phyloP scores from a whole-genome alignment of 331 rosid genomes.

The Acacia concinna region DNA sequence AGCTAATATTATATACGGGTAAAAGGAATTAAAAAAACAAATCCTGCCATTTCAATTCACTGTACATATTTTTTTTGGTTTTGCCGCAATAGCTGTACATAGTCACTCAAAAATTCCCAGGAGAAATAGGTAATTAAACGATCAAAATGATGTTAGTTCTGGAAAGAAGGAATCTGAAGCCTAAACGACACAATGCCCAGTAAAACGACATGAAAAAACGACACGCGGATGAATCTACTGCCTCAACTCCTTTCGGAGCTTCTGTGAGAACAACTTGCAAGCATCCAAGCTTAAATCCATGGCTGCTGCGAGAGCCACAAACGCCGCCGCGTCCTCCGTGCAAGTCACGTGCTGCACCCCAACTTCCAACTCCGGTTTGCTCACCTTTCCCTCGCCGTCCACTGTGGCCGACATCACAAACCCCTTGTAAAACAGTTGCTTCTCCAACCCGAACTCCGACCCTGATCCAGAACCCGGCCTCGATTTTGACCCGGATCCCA shows the following conservation, averaged over 20 bases:
- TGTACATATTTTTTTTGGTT: slow-evolving; percentile 2
- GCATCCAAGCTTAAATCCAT: slow-evolving; percentile 95
- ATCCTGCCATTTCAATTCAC: slow-evolving; percentile 18
- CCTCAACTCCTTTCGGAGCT: slow-evolving; percentile 73
- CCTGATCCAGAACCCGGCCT: slow-evolving; percentile 37
- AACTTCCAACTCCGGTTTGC: slow-evolving; percentile 78
- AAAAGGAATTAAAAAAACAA: background rate
- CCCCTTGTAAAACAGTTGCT: slow-evolving; percentile 54
- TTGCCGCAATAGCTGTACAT: slow-evolving; percentile 36
- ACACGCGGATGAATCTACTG: slow-evolving; percentile 31
- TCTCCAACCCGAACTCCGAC: slow-evolving; percentile 42
- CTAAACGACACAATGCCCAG: background rate
- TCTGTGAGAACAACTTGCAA: slow-evolving; percentile 68
- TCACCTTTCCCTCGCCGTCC: slow-evolving; percentile 54
- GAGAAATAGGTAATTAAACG: background rate
- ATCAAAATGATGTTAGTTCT: background rate
- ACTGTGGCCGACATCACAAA: slow-evolving; percentile 92
- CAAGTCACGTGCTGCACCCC: slow-evolving; percentile 89
- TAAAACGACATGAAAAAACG: slow-evolving; percentile 36
- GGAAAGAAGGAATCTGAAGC: background rate
- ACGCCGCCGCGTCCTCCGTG: slow-evolving; percentile 91
- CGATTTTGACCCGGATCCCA: slow-evolving; percentile 50
- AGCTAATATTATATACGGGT: too few species aligned
- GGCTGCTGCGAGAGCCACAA: slow-evolving; percentile 92
- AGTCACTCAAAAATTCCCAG: background rate